Percentiles rank a stretch among this genome's conserved stretches.
Evolutionary conservation across 1,284 basidiomycete species (phyloP).

Genomic region (Cryptococcus sp.): DNA sequence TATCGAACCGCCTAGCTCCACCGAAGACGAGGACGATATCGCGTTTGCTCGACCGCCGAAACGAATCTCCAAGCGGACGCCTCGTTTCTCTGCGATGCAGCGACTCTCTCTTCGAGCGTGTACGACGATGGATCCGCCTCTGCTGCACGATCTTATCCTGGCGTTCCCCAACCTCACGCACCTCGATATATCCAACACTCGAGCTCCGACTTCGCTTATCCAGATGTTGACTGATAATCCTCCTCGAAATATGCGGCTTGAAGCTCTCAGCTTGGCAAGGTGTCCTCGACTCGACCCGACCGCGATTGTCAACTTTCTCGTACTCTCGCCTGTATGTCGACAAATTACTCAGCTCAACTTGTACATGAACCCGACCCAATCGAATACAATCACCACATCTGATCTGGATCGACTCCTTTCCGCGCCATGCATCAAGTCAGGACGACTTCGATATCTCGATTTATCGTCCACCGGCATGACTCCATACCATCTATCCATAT

Average conservation of each 20-base stretch:
- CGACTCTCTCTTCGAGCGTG: constrained; percentile 81
- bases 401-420: constrained; percentile 67
- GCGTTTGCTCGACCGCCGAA: neutral
- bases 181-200: constrained; percentile 55
- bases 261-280: constrained; percentile 78
- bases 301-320: constrained; percentile 69
- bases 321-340: constrained; percentile 58
- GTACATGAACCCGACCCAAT: constrained; percentile 81
- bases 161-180: constrained; percentile 44
- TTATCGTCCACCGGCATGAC: constrained; percentile 76
- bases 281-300: constrained; percentile 78
- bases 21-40: constrained; percentile 29
- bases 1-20: constrained; percentile 6
- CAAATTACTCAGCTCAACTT: constrained; percentile 74
- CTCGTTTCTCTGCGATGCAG: constrained; percentile 67
- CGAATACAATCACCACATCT: constrained; percentile 65
- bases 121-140: constrained; percentile 65
- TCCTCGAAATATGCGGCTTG: constrained; percentile 57
- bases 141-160: constrained; percentile 68
- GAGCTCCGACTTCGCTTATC: constrained; percentile 58
- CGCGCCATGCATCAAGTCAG: constrained; percentile 76
- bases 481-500: constrained; percentile 49
- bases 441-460: constrained; percentile 79
- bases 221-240: constrained; percentile 51
- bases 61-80: constrained; percentile 17